phyloP scores from a whole-genome alignment of 257 asterid genomes.

The Salvia miltiorrhiza region DNA sequence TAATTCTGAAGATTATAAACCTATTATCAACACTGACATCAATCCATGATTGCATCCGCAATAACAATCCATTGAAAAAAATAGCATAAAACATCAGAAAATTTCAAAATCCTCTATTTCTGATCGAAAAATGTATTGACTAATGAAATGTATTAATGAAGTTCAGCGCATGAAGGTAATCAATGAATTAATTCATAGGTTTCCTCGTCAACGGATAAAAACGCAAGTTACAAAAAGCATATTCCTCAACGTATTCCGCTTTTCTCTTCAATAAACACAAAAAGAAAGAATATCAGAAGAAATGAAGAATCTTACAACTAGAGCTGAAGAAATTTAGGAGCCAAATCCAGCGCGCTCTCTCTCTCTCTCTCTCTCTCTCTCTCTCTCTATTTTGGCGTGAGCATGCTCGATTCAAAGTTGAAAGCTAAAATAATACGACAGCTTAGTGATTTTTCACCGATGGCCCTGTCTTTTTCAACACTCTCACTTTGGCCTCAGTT shows the following conservation, averaged over 20 bases:
- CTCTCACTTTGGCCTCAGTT: slow-evolving; percentile 4
- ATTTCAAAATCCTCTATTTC: background rate
- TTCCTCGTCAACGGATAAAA: slow-evolving; percentile 9
- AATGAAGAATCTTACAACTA: slow-evolving; percentile 29
- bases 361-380: slow-evolving; percentile 8
- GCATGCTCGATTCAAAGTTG: slow-evolving; percentile 25
- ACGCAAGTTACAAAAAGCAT: slow-evolving; percentile 1
- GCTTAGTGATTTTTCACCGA: slow-evolving; percentile 6
- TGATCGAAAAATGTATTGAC: background rate
- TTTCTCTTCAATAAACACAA: background rate
- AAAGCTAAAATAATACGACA: slow-evolving; percentile 3
- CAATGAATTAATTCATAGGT: slow-evolving; percentile 9
- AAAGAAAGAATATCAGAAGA: background rate
- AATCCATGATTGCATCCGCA: slow-evolving; percentile 7
- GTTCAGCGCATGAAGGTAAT: background rate
- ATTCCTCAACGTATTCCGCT: slow-evolving; percentile 7
- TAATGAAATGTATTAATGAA: background rate
- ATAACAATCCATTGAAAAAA: background rate
- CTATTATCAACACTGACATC: background rate
- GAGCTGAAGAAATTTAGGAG: slow-evolving; percentile 21
- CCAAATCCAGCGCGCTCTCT: slow-evolving; percentile 17
- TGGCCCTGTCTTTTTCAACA: background rate
- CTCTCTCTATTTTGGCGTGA: slow-evolving; percentile 14
- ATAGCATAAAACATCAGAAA: background rate
- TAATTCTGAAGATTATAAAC: slow-evolving; percentile 1